Evolutionary conservation across 108 stramenopile species (phyloP), one percentile per base, ranked within the genome.

Genomic region (Ochromonas danica): DNA sequence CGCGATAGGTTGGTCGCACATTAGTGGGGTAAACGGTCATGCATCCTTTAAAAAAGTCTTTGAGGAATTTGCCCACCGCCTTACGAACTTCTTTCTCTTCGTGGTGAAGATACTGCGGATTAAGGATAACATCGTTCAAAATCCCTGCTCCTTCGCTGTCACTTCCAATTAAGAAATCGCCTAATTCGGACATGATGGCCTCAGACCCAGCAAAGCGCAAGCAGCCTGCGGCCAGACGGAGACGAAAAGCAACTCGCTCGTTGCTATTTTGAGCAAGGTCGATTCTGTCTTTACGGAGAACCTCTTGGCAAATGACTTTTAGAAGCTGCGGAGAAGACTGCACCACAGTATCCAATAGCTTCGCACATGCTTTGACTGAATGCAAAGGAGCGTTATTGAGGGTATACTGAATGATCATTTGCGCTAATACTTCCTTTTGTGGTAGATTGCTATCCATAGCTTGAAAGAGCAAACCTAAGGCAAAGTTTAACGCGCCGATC

Each of bases 1-100:
- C n/a, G n/a, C n/a, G n/a, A n/a, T 51, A 51, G 22, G 22, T 22
- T 14, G 45, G 45, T 51, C 22, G 6, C 3, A 67, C 31, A 28
- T 36, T 3, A 36, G 25, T 36, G 17, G 63, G 63, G 25, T 67
- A 67, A 28, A 36, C 17, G 6, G 33, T 31, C 10, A 67, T 6
- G 30, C 14, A 6, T 33, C 72, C 72, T 36, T 75, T 75, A 6
- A 75, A 60, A 36, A 75, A 6, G 40, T 75, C 72, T 60, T 75
- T 75, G 45, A 33, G 10, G 14, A 75, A 6, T 33, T 75, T 75
- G 72, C 72, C 43, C 10, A 75, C 72, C 3, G 3, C 10, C 38
- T 75, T 75, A 3, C 72, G 14, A 6, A 75, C 72, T 31, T 17
- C 10, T 41, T 27, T 36, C 31, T 75, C 72, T 14, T 17, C 43